Evolutionary conservation across 495 filamentous ascomycete species (phyloP), one percentile per base, ranked within the genome.

Genomic region (Trichoderma parareesei): DNA sequence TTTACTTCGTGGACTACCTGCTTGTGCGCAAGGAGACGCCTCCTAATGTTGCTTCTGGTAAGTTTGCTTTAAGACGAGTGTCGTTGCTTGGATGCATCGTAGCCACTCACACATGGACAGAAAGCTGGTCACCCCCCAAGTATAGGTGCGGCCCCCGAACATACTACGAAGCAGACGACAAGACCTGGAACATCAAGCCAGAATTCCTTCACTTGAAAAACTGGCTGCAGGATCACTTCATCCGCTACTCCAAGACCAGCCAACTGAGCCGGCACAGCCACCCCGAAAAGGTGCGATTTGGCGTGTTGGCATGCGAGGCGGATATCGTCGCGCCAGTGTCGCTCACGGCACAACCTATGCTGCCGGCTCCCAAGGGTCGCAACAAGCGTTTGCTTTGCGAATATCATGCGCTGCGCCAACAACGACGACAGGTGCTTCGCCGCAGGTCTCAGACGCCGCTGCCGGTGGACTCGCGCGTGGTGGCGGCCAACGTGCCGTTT

Each of bases 1-100:
- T 74, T 64, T 73, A 73, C 57, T 74, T 74, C 42, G 66, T 74
- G 44, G 72, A 74, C 60, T 74, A 69, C 18, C 53, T 74, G 13
- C 68, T 71, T 6, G 27, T 72, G 41, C 72, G 71, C 18, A 71
- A 67, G 42, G 3, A 41, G 3, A 10, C 41, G 18, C 35, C 46
- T 41, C 4, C 16, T 8, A 16, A 7, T 35, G 4, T 20, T 9
- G 8, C 18, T 37, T 33, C 10, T 8, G 38, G 61, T 63, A 16
- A 63, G 61, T 42, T 0, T 35, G 5, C 13, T 41, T 18, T 27
- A 0, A 20, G 16, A 43, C 37, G 16, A 10, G 1, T 43, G 38
- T 3, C 11, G 5, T 18, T 40, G 16, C 7, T 38, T 9, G 9
- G 5, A 4, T 48, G 3, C 4, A 37, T 48, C n/a, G 48, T 46